phyloP scores from a whole-genome alignment of 1,139 yeast genomes.

The Candida pseudoviswanathii region DNA sequence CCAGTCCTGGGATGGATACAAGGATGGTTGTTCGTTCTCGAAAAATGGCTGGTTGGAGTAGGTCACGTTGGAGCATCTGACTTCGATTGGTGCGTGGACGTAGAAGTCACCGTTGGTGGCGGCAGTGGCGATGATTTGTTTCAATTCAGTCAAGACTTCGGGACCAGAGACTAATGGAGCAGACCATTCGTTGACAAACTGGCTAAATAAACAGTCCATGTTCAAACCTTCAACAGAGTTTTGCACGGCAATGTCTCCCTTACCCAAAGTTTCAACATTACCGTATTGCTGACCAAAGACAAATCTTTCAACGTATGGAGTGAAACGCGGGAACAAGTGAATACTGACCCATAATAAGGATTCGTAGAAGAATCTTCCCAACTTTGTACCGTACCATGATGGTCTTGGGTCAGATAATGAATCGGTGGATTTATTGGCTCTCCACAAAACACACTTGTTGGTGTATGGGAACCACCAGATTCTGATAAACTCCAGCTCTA shows the following conservation, averaged over 20 bases:
- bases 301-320: conserved; percentile 83
- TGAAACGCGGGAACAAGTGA: conserved; percentile 66
- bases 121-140: conserved; percentile 63
- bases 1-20: conserved; percentile 46
- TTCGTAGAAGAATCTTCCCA: conserved; percentile 82
- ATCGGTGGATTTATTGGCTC: conserved; percentile 73
- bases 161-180: conserved; percentile 81
- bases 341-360: conserved; percentile 78
- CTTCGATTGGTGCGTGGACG: conserved; percentile 95
- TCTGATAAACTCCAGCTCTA: conserved; percentile 85
- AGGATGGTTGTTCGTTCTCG: conserved; percentile 48
- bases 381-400: conserved; percentile 82
- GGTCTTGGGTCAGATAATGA: conserved; percentile 66
- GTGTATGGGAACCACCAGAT: conserved; percentile 99
- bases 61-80: conserved; percentile 89
- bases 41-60: conserved; percentile 43
- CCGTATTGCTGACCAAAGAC: conserved; percentile 88
- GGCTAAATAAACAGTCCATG: conserved; percentile 94
- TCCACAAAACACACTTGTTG: conserved; percentile 83
- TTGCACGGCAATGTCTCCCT: conserved; percentile 72
- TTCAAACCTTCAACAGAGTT: conserved; percentile 84
- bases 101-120: conserved; percentile 62
- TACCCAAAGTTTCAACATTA: conserved; percentile 64
- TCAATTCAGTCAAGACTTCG: conserved; percentile 65
- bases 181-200: conserved; percentile 96